Conservation (phyloP, 2,329 filamentous ascomycete species). For the Fusarium falciforme region DNA sequence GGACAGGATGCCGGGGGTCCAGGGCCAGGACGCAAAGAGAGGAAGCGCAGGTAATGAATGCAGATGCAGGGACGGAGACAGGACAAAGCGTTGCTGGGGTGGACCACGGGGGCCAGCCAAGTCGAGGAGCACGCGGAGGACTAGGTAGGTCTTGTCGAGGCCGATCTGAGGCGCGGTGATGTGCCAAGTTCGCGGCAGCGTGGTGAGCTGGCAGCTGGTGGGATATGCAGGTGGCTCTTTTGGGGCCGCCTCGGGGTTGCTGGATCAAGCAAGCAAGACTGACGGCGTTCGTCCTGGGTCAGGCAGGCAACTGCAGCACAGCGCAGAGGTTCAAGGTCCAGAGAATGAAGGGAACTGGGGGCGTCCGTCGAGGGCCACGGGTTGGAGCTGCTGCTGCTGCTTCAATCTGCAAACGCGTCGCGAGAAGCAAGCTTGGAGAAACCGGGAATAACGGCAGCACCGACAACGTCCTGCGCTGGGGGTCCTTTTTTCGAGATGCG, state of each 20-base stretch:
- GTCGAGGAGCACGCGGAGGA: constrained; percentile 30
- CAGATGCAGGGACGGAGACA: constrained; percentile 42
- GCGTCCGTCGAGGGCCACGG: constrained; percentile 26
- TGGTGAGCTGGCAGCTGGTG: constrained; percentile 48
- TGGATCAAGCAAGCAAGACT: constrained; percentile 38
- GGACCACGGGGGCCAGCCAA: constrained; percentile 31
- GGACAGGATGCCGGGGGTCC: constrained; percentile 24
- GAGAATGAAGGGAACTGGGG: constrained; percentile 25
- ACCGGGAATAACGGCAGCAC: constrained; percentile 22
- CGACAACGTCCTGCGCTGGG: constrained; percentile 37
- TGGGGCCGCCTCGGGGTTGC: constrained; percentile 41
- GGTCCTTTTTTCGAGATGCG: constrained; percentile 22
- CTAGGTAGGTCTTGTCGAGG: constrained; percentile 39
- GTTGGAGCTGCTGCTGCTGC: constrained; percentile 23
- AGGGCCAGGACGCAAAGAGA: constrained; percentile 30
- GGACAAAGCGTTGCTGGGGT: constrained; percentile 35
- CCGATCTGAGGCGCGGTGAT: constrained; percentile 43
- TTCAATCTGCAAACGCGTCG: constrained; percentile 22
- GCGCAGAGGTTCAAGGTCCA: constrained; percentile 34
- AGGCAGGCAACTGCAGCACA: constrained; percentile 42
- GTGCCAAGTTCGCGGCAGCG: constrained; percentile 44
- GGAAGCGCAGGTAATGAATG: constrained; percentile 38
- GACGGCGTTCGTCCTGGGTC: constrained; percentile 33
- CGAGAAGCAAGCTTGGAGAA: constrained; percentile 6
- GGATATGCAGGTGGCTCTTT: constrained; percentile 51